Evolutionary conservation across 441 rosid genomes (phyloP), one percentile per base, ranked within the genome.

Genomic region (Raphanus hybrid): DNA sequence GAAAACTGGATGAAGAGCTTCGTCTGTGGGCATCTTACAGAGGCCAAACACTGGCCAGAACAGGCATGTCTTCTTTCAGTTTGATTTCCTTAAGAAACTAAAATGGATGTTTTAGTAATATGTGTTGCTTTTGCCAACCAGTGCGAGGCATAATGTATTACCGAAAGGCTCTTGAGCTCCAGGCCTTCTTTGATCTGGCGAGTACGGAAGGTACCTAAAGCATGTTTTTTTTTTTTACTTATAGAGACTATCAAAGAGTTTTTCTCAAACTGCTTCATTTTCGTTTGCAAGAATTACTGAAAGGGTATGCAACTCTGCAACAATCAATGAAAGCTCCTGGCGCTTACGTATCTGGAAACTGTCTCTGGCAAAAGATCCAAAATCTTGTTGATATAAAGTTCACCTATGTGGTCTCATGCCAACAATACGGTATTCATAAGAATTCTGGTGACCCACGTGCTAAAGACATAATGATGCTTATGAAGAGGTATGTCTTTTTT

Each of bases 1-100:
- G 11, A 41, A 9, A 9, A 41, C 2, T 41, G 11, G 87, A 83
- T 68, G 92, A 90, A 67, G 83, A 75, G 63, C 89, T 87, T 75
- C 85, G 91, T 76, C 80, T 86, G 6, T 90, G 95, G 95, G 95
- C 91, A 76, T 87, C 95, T 34, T 90, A 87, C 76, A 84, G 88
- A 81, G 95, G 92, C 80, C 95, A 90, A 77, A 90, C 95, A 62
- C 78, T 90, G 74, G 80, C 91, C 63, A 90, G 82, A 86, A 86
- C 95, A 78, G 95, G 18, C 18, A 18, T 18, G 18, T 18, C 18
- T 18, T 18, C 18, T 18, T 18, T 18, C 18, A 18, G 18, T 18
- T 18, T 18, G 18, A 18, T 18, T 18, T 18, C 18, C 18, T 18
- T 18, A 18, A 18, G 18, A 18, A 18, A 18, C 18, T 92, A 87